Evolutionary conservation across 2,329 filamentous ascomycete species (phyloP).

Genomic region (Aspergillus sp.): DNA sequence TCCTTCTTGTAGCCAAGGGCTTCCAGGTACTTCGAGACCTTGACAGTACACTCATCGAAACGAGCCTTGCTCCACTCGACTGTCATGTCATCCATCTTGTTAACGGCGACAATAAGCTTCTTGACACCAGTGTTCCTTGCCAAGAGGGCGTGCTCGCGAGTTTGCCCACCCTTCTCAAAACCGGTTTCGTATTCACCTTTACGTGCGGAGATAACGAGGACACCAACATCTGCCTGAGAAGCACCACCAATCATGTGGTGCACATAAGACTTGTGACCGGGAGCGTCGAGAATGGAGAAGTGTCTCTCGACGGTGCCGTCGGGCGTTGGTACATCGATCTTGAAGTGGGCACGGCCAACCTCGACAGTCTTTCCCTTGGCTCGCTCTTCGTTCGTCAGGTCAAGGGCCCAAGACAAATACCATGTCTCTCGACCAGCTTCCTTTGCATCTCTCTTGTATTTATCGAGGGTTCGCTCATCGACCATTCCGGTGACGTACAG

Average conservation of each 20-base stretch:
- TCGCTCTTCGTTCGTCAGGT: conserved; percentile 95
- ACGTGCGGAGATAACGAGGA: conserved; percentile 92
- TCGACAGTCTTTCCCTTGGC: conserved; percentile 98
- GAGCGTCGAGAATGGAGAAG: conserved; percentile 96
- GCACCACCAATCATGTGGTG: conserved; percentile 98
- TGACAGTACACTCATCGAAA: conserved; percentile 90
- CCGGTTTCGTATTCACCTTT: conserved; percentile 99
- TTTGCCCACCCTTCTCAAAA: conserved; percentile 96
- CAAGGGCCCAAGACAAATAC: conserved; percentile 98
- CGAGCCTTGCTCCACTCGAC: conserved; percentile 94
- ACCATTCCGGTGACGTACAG: conserved; percentile 97
- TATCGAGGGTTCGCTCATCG: conserved; percentile 97
- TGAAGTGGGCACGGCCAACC: conserved; percentile 93
- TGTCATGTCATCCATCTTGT: conserved; percentile 99
- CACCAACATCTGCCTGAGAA: conserved; percentile 89
- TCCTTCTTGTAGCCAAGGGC: conserved; percentile 94
- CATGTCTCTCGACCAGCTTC: conserved; percentile 95
- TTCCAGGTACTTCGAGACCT: conserved; percentile 86
- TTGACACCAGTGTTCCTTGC: conserved; percentile 98
- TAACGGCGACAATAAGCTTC: conserved; percentile 91
- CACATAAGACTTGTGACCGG: conserved; percentile 97
- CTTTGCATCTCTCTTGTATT: conserved; percentile 96
- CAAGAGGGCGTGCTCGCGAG: conserved; percentile 94
- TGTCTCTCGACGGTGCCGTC: conserved; percentile 73
- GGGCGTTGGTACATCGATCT: conserved; percentile 61